Percentiles rank a stretch among this genome's conserved stretches.
Evolutionary conservation across 495 filamentous ascomycete species (phyloP).

Genomic region (Pyrenula massariospora): DNA sequence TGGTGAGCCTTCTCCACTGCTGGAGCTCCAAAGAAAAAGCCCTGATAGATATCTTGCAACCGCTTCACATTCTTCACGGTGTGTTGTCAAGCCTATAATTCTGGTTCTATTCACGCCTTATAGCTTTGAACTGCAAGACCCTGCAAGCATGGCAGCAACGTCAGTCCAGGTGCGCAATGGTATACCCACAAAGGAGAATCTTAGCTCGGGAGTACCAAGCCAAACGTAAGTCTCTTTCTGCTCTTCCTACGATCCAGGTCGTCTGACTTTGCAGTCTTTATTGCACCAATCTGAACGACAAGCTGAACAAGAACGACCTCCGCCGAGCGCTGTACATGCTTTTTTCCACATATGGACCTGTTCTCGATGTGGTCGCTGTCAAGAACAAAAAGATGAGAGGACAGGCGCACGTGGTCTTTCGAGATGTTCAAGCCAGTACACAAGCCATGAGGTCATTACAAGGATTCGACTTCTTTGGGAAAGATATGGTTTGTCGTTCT

Average conservation of each 20-base stretch:
- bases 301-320: constrained; percentile 76
- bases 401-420: constrained; percentile 86
- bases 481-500: constrained; percentile 53
- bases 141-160: constrained; percentile 26
- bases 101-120: neutral
- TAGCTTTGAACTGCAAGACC: neutral
- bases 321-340: constrained; percentile 78
- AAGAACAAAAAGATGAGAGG: constrained; percentile 86
- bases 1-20: neutral
- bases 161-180: constrained; percentile 22
- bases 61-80: too few species aligned
- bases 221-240: constrained; percentile 51
- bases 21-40: too few species aligned
- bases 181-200: constrained; percentile 19
- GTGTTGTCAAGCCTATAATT: neutral
- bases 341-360: constrained; percentile 85
- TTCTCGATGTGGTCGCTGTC: constrained; percentile 87
- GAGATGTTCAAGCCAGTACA: constrained; percentile 75
- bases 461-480: constrained; percentile 78
- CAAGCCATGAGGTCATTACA: constrained; percentile 83
- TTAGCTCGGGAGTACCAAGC: constrained; percentile 39
- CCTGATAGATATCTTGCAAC: too few species aligned
- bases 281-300: constrained; percentile 71
- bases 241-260: constrained; percentile 6
- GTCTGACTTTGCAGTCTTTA: constrained; percentile 56